Evolutionary conservation across 2,329 filamentous ascomycete genomes (phyloP).

Genomic region (Phialophora tarda): DNA sequence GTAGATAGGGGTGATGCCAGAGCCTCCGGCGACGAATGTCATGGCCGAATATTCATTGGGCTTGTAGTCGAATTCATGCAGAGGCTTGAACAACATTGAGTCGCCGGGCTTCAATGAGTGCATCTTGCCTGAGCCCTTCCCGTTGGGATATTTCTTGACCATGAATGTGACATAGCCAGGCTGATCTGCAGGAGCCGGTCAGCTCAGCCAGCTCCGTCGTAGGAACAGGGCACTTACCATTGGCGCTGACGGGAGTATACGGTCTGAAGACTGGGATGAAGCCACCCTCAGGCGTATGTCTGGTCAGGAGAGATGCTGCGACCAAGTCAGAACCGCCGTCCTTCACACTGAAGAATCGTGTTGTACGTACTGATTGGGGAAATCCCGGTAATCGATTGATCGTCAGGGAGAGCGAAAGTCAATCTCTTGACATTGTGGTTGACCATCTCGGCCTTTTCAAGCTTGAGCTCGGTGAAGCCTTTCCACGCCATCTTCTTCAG

Average conservation of each 20-base stretch:
- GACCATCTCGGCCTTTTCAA: slow-evolving; percentile 59
- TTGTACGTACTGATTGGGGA: slow-evolving; percentile 36
- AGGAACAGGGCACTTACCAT: slow-evolving; percentile 47
- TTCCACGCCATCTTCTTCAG: slow-evolving; percentile 40
- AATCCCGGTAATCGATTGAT: slow-evolving; percentile 57
- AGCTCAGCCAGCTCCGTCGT: slow-evolving; percentile 9
- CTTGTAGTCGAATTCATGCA: slow-evolving; percentile 63
- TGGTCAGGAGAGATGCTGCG: slow-evolving; percentile 63
- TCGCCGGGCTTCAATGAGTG: slow-evolving; percentile 69
- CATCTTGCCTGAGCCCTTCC: slow-evolving; percentile 68
- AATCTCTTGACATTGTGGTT: slow-evolving; percentile 66
- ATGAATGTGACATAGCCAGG: slow-evolving; percentile 67
- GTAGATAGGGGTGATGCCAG: slow-evolving; percentile 74
- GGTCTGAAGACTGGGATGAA: slow-evolving; percentile 67
- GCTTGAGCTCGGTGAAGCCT: slow-evolving; percentile 54
- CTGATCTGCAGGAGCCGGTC: slow-evolving; percentile 51
- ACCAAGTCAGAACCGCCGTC: slow-evolving; percentile 14
- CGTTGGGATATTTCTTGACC: slow-evolving; percentile 71
- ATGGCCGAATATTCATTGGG: slow-evolving; percentile 56
- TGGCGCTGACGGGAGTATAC: slow-evolving; percentile 67
- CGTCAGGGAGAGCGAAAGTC: slow-evolving; percentile 61
- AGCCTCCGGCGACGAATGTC: slow-evolving; percentile 72
- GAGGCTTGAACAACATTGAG: slow-evolving; percentile 62
- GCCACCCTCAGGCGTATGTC: slow-evolving; percentile 63
- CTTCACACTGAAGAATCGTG: background rate